Evolutionary conservation across 2,329 filamentous ascomycete species (phyloP), one percentile per base, ranked within the genome.

Genomic region (Trichoderma citrinoviride): DNA sequence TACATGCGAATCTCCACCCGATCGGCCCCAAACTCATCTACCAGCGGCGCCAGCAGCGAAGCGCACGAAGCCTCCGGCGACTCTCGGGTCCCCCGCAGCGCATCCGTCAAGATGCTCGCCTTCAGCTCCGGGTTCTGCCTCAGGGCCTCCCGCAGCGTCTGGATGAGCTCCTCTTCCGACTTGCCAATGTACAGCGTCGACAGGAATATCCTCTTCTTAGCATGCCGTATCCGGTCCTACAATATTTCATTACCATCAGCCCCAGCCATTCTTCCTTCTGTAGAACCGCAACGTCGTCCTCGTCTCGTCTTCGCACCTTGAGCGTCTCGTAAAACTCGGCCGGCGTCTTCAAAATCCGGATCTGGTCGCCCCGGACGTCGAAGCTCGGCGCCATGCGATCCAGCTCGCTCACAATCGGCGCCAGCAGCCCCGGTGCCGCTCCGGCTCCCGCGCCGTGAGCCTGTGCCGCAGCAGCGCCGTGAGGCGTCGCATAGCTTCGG

Each of bases 101-200:
- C 91, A 77, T 99, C 95, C 1, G 94, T 97, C 19, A 99, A 82
- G 69, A 99, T 92, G 69, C 92, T 96, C 49, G 99, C 83, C 72
- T 87, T 89, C 25, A 99, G 84, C 6, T 89, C 79, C 0, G 91
- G 88, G 67, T 96, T 96, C 10, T 80, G 80, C 56, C 85, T 83
- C 14, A 99, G 82, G 6, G 93, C 90, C 68, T 90, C 83, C 69
- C 88, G 88, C 49, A 99, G 81, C 0, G 90, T 92, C 19, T 87
- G 82, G 65, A 98, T 92, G 73, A 99, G 83, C 71, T 98, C 95
- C 77, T 89, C 84, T 77, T 99, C 95, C 1, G 90, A 90, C 76
- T 94, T 96, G 68, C 95, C 95, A 74, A 99, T 95, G 75, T 99
- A 99, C 60, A 99, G 80, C 0, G 95, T 99, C n/a, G 93, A 96